Conservation (phyloP, 345 rosid species). For the Noccaea caerulescens region DNA sequence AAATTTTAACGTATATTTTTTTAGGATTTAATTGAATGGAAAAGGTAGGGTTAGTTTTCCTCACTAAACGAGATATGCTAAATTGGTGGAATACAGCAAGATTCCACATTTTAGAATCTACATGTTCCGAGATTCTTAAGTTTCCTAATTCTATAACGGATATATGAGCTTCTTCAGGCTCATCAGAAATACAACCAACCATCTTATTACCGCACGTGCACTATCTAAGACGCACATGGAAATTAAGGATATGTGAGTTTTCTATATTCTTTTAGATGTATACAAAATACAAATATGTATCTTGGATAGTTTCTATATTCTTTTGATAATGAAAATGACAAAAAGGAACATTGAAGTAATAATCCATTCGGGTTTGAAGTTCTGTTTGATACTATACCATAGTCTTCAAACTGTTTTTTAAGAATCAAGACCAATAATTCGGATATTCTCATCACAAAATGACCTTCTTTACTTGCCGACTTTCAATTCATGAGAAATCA, state of each 20-base stretch:
- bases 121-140: conserved; percentile 3
- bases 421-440: not conserved
- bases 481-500: not conserved
- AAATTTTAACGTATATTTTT: too few relatives aligned
- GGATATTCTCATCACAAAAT: conserved; percentile 2
- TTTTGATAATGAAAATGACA: not conserved
- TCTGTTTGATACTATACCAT: not conserved
- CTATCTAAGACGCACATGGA: conserved; percentile 28
- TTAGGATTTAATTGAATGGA: not conserved
- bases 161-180: conserved; percentile 10
- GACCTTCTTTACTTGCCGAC: conserved; percentile 16
- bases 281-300: not conserved
- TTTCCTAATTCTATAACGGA: not conserved
- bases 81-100: conserved; percentile 19
- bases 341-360: not conserved
- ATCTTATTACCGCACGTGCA: conserved; percentile 31
- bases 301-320: not conserved
- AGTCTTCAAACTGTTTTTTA: conserved; percentile 11
- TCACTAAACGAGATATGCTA: conserved; percentile 1
- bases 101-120: not conserved
- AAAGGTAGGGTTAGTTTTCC: not conserved
- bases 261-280: conserved; percentile 10
- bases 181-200: conserved; percentile 15
- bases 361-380: not conserved
- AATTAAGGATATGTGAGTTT: too few relatives aligned